Percentiles rank a stretch among this genome's conserved stretches.
phyloP scores from a whole-genome alignment of 2,329 filamentous ascomycete species.

The Aureobasidium subglaciale region DNA sequence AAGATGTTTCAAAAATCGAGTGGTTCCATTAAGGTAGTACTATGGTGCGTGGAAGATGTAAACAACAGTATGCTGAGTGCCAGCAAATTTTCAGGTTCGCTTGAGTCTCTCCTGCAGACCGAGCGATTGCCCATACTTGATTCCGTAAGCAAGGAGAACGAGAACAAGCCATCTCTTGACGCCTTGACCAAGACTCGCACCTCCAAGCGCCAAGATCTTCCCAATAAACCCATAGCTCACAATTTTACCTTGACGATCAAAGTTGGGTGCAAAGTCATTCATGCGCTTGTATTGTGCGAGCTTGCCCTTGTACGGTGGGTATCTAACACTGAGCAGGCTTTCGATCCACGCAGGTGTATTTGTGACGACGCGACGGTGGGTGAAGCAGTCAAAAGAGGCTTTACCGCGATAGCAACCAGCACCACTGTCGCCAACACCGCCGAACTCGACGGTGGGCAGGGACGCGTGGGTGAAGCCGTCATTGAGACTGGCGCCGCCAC shows the following conservation, averaged over 20 bases:
- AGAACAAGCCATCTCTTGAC: slow-evolving; percentile 5
- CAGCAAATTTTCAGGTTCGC: neutral
- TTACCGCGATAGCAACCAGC: slow-evolving; percentile 71
- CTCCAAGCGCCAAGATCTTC: neutral
- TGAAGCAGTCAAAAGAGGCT: slow-evolving; percentile 63
- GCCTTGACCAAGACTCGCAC: neutral
- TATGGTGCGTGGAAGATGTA: too few relatives aligned
- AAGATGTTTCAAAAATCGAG: too few relatives aligned
- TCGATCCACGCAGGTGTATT: slow-evolving; percentile 63
- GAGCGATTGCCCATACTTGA: slow-evolving; percentile 4
- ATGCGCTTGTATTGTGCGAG: slow-evolving; percentile 44
- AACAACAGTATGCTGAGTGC: too few relatives aligned
- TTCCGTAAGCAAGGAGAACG: neutral
- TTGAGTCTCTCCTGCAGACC: slow-evolving; percentile 4
- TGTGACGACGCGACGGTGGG: slow-evolving; percentile 54
- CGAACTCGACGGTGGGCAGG: slow-evolving; percentile 68
- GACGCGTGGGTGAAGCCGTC: slow-evolving; percentile 62
- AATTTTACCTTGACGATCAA: slow-evolving; percentile 49
- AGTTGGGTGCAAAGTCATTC: slow-evolving; percentile 49
- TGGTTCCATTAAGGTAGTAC: too few relatives aligned
- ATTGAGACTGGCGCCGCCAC: slow-evolving; percentile 46
- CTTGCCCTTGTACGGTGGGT: slow-evolving; percentile 56
- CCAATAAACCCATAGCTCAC: neutral
- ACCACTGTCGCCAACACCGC: slow-evolving; percentile 75
- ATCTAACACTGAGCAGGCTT: slow-evolving; percentile 57